phyloP scores from a whole-genome alignment of 805 yeast species.

The Cyberlindnera euphorbiiphila region DNA sequence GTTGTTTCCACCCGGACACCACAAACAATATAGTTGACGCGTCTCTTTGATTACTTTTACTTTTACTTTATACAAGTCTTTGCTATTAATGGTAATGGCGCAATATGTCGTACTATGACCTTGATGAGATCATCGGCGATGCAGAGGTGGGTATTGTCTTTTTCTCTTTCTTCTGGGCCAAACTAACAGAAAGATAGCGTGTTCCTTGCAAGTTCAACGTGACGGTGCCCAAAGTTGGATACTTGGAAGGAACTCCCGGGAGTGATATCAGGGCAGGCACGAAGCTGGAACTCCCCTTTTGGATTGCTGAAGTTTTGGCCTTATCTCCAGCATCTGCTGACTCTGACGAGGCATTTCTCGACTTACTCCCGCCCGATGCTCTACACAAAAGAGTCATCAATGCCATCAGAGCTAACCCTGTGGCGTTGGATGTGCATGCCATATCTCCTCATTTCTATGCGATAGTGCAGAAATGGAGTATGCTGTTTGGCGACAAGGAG shows the following conservation, averaged over 20 bases:
- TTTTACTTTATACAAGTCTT: neutral
- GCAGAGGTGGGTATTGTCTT: slow-evolving; percentile 43
- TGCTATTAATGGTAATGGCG: neutral
- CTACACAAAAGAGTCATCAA: slow-evolving; percentile 64
- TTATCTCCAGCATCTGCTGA: slow-evolving; percentile 32
- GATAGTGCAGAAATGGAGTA: slow-evolving; percentile 73
- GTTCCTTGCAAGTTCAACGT: slow-evolving; percentile 77
- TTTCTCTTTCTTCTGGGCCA: too few species aligned
- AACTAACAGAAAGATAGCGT: slow-evolving; percentile 32
- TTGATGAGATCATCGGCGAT: slow-evolving; percentile 73
- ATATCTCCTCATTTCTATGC: slow-evolving; percentile 65
- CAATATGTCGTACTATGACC: slow-evolving; percentile 51
- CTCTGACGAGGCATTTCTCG: slow-evolving; percentile 50
- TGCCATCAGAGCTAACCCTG: slow-evolving; percentile 74
- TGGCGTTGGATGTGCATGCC: slow-evolving; percentile 60
- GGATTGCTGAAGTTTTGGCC: slow-evolving; percentile 84
- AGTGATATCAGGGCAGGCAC: slow-evolving; percentile 52
- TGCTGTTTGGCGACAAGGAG: slow-evolving; percentile 62
- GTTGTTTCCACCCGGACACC: neutral
- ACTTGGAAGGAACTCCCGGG: slow-evolving; percentile 74
- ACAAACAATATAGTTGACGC: slow-evolving; percentile 2
- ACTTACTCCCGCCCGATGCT: slow-evolving; percentile 67
- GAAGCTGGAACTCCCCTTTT: slow-evolving; percentile 74
- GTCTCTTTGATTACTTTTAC: neutral
- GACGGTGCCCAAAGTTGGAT: slow-evolving; percentile 84